Evolutionary conservation across 257 asterid genomes (phyloP).

Genomic region (Rhazya stricta): DNA sequence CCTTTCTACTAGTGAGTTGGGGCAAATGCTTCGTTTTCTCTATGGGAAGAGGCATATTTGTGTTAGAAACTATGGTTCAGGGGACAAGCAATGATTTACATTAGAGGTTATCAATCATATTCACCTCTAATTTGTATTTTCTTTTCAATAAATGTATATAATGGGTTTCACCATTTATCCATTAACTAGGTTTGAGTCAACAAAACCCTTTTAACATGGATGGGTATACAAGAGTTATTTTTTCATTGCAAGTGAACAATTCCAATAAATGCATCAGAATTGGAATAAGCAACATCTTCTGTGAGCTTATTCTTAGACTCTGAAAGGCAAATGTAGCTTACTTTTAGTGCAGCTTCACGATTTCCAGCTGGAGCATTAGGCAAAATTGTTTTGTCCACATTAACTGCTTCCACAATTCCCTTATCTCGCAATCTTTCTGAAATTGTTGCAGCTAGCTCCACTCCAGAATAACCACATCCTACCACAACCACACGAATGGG

Average conservation of each 20-base stretch:
- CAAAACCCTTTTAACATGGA: background rate
- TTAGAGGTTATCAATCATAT: background rate
- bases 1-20: background rate
- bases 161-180: background rate
- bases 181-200: background rate
- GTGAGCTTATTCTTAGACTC: background rate
- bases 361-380: conserved; percentile 83
- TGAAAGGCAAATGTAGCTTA: conserved; percentile 27
- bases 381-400: conserved; percentile 62
- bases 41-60: background rate
- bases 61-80: too few species aligned
- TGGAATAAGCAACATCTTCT: background rate
- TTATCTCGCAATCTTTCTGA: conserved; percentile 75
- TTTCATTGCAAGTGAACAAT: background rate
- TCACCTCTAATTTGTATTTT: too few species aligned
- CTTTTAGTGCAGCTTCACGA: conserved; percentile 84
- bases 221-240: background rate
- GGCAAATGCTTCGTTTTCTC: background rate
- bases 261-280: background rate
- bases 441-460: conserved; percentile 90
- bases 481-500: conserved; percentile 76
- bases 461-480: conserved; percentile 96
- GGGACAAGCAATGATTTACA: background rate
- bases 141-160: background rate
- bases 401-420: conserved; percentile 80